These are phyloP conservation scores for Suillus plorans DNA, from an alignment of 768 basidiomycete genomes.

Conservation along the genomic window DNA sequence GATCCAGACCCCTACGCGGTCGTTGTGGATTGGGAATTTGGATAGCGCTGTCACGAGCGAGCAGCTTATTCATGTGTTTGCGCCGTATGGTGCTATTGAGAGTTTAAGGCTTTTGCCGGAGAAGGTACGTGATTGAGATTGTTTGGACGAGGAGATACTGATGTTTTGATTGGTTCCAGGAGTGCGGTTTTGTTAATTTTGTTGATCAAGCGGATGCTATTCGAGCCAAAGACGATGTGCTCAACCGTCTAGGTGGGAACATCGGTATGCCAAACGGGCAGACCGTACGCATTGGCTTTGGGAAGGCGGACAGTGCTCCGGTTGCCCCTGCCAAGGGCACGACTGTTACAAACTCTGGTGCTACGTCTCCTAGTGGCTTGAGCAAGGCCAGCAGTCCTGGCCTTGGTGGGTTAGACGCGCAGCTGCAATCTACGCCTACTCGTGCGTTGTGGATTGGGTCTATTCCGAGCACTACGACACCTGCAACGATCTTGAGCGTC, in stretches of 20 bases:
- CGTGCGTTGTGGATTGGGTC: slow-evolving; percentile 97
- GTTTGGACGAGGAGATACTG: slow-evolving; percentile 14
- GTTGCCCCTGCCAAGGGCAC: slow-evolving; percentile 83
- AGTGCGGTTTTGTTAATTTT: slow-evolving; percentile 99
- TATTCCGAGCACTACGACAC: slow-evolving; percentile 93
- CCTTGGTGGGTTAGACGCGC: slow-evolving; percentile 72
- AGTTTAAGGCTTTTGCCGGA: slow-evolving; percentile 92
- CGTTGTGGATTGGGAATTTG: slow-evolving; percentile 97
- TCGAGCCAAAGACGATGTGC: slow-evolving; percentile 95
- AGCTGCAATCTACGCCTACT: slow-evolving; percentile 88
- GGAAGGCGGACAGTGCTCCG: slow-evolving; percentile 96
- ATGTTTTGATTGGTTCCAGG: slow-evolving; percentile 46
- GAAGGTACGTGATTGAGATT: slow-evolving; percentile 58
- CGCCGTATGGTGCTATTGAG: slow-evolving; percentile 96
- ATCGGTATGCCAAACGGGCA: slow-evolving; percentile 95
- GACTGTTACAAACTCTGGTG: slow-evolving; percentile 57
- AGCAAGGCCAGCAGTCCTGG: slow-evolving; percentile 53
- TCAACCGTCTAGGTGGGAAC: slow-evolving; percentile 91
- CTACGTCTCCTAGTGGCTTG: slow-evolving; percentile 59
- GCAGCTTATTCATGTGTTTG: slow-evolving; percentile 93
- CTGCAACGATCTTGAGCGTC: slow-evolving; percentile 90
- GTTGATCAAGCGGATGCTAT: slow-evolving; percentile 96
- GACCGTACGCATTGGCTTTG: slow-evolving; percentile 96
- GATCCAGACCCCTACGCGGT: slow-evolving; percentile 91
- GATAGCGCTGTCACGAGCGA: slow-evolving; percentile 94